Base-by-base conservation (phyloP, 805 yeast genomes). In the Ogataea nakhonphanomensis region DNA sequence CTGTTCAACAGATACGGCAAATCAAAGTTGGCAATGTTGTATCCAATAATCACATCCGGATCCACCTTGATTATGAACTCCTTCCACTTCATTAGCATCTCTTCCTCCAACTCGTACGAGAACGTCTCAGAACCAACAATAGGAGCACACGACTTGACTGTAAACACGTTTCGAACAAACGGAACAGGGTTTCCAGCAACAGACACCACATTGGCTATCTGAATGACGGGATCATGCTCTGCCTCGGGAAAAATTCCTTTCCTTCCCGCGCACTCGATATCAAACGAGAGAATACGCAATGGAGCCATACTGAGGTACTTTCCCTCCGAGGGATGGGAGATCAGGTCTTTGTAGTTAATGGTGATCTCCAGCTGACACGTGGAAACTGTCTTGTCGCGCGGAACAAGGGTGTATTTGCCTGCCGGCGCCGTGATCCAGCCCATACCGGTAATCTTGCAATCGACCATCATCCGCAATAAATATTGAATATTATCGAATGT, bases 221-320 rank as follows among this genome's bases (percentile, higher is more conserved):
- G 99, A 57, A 93, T 93, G 8, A 93, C 96, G 0, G 96, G 84
- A 66, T 93, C 99, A 33, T 78, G 74, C 46, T 84, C 84, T 1
- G 99, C 83, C 57, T 93, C 99, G 1, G 99, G 99, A 61, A 93
- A 93, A 9, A 93, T 76, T 39, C 99, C 99, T 49, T 87, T 84
- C 64, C 99, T 78, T 32, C 99, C 99, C 3, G 99, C 93, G 74
- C 99, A 93, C 64, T 93, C 99, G 46, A 93, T 93, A 71, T 93
- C 99, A 61, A 93, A 91, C 8, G 97, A 89, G 50, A 93, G 69
- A 35, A 93, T 81, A 55, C 99, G 81, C 44, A 93, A 70, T 0
- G 99, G 99, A 1, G 99, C 98, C 67, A 85, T 82, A 50, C 80
- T 83, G 25, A 88, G 75, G 90, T 95, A 95, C 45, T 90, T 89